These are phyloP conservation scores for Chaetomidium leptoderma DNA, from an alignment of 495 filamentous ascomycete species.

Conservation along the genomic window DNA sequence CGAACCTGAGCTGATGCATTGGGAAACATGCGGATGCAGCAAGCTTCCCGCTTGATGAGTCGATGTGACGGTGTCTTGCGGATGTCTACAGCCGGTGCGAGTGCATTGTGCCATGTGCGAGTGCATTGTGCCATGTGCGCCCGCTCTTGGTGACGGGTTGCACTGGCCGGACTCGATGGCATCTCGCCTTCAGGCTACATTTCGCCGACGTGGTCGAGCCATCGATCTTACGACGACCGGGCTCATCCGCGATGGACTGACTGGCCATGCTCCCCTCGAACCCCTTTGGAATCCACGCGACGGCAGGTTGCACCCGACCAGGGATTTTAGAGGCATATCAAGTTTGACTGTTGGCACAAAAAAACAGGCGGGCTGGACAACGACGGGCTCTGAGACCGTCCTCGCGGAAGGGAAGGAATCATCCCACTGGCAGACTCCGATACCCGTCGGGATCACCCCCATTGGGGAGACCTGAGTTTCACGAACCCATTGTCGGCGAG, in stretches of 20 bases:
- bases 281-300: background rate
- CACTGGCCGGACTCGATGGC: background rate
- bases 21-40: background rate
- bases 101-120: background rate
- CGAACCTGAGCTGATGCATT: background rate
- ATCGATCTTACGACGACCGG: background rate
- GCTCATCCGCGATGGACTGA: background rate
- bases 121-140: background rate
- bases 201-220: background rate
- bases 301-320: background rate
- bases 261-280: background rate
- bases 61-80: background rate
- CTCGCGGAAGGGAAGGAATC: background rate
- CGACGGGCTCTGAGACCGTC: no score
- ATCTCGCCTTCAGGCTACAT: background rate
- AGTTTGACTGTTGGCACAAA: no score
- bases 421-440: background rate
- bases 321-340: no score
- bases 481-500: background rate
- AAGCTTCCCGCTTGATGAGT: background rate
- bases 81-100: background rate
- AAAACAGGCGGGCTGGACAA: no score
- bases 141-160: background rate
- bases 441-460: background rate
- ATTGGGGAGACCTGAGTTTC: background rate